Conservation (phyloP, 2,329 filamentous ascomycete species). For the Cadophora sp. region DNA sequence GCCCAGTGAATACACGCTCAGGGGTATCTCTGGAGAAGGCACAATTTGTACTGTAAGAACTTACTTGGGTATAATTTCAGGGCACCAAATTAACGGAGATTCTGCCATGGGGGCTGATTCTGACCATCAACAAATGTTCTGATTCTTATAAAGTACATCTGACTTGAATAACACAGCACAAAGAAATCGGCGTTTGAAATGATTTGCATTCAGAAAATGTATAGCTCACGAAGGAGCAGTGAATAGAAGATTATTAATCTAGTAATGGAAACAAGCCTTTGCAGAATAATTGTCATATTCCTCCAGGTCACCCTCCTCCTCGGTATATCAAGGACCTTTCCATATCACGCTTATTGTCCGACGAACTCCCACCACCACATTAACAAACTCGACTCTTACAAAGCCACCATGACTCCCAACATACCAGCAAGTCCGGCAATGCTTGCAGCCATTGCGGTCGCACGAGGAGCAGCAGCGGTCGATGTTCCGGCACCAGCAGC, state of each 20-base stretch:
- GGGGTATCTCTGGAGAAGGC: not conserved
- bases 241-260: not conserved
- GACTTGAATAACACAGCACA: too few species aligned
- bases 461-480: slow-evolving; percentile 18
- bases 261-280: not conserved
- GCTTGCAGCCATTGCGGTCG: slow-evolving; percentile 20
- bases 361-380: not conserved
- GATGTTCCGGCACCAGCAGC: slow-evolving; percentile 12
- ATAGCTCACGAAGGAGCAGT: not conserved
- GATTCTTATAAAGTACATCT: too few species aligned
- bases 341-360: not conserved
- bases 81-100: too few species aligned
- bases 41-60: too few species aligned
- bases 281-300: too few species aligned
- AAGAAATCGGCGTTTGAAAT: not conserved
- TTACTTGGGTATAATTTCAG: too few species aligned
- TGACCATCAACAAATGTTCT: too few species aligned
- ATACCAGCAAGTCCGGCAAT: slow-evolving; percentile 23
- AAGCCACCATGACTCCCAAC: slow-evolving; percentile 20
- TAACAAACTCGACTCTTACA: not conserved
- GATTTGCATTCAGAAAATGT: not conserved
- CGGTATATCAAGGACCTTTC: not conserved
- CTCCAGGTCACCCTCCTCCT: not conserved
- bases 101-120: too few species aligned
- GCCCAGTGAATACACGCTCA: not conserved